Evolutionary conservation across 2,329 filamentous ascomycete genomes (phyloP).

Genomic region (Sphaceloma murrayae): DNA sequence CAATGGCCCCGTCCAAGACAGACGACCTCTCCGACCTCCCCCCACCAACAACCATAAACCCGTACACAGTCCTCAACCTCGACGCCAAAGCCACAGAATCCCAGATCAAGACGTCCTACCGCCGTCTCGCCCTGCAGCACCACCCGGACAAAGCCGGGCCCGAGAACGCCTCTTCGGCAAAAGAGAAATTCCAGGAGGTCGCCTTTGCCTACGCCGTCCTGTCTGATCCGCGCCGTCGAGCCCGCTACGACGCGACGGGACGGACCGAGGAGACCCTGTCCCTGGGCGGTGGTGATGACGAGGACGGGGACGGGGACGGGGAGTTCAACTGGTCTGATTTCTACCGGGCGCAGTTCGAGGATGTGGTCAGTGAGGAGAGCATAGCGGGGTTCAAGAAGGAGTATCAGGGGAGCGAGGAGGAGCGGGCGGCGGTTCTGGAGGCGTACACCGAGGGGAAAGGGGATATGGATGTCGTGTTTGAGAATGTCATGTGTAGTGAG

Average conservation of each 20-base stretch:
- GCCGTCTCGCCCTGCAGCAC: constrained; percentile 76
- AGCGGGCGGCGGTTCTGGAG: constrained; percentile 64
- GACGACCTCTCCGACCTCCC: constrained; percentile 12
- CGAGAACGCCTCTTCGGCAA: constrained; percentile 60
- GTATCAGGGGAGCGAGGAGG: constrained; percentile 82
- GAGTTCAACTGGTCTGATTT: constrained; percentile 83
- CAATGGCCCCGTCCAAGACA: too few relatives aligned
- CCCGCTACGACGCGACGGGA: constrained; percentile 81
- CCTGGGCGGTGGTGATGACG: too few relatives aligned
- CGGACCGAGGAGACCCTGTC: constrained; percentile 74
- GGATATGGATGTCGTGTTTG: constrained; percentile 67
- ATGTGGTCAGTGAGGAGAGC: constrained; percentile 61
- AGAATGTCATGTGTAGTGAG: constrained; percentile 77
- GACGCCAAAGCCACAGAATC: constrained; percentile 61
- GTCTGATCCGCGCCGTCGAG: constrained; percentile 68
- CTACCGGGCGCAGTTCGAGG: constrained; percentile 74
- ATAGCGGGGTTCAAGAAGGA: constrained; percentile 63
- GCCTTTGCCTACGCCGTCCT: constrained; percentile 92
- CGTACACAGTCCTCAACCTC: constrained; percentile 71
- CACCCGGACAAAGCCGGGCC: constrained; percentile 72
- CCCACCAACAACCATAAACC: constrained; percentile 55
- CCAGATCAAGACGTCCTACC: constrained; percentile 86
- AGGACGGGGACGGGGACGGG: constrained; percentile 55
- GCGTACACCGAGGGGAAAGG: constrained; percentile 68
- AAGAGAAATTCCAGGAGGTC: constrained; percentile 76